These are phyloP conservation scores for Coffea humblotiana DNA, from an alignment of 305 asterid genomes.

Conservation along the genomic window DNA sequence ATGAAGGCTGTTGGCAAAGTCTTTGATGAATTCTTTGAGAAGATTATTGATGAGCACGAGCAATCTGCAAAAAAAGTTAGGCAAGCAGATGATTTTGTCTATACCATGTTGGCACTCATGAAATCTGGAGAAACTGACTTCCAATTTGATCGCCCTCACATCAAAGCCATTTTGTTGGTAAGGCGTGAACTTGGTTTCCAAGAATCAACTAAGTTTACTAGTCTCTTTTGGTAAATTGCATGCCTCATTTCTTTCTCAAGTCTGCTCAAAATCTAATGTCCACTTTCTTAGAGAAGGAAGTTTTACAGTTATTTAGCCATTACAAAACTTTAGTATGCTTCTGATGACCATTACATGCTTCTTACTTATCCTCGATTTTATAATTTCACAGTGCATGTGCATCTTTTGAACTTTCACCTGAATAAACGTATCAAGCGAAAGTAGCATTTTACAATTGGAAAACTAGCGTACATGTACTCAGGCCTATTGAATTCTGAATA, in stretches of 20 bases:
- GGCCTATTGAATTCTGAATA: background rate
- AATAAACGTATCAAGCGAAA: background rate
- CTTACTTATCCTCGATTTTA: background rate
- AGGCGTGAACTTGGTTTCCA: background rate
- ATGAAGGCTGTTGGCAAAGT: conserved; percentile 46
- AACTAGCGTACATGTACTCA: too few relatives aligned
- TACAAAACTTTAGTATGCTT: too few relatives aligned
- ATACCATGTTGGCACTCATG: conserved; percentile 56
- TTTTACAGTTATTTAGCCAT: too few relatives aligned
- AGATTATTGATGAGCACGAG: conserved; percentile 54
- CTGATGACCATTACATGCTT: background rate
- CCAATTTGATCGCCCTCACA: conserved; percentile 57
- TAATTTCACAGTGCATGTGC: background rate
- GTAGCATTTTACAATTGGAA: too few relatives aligned
- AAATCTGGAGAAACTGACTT: conserved; percentile 42
- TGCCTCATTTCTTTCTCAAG: too few relatives aligned
- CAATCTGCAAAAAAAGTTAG: conserved; percentile 18
- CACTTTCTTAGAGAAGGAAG: too few relatives aligned
- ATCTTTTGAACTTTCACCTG: background rate
- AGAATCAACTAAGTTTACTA: too few relatives aligned
- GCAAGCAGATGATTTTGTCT: conserved; percentile 44
- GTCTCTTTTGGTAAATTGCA: too few relatives aligned
- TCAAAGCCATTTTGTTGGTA: conserved; percentile 66
- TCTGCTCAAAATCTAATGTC: too few relatives aligned
- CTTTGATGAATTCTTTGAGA: conserved; percentile 53